These are phyloP conservation scores for Magnaporthiopsis rhizophila DNA, from an alignment of 2,329 filamentous ascomycete genomes.

Conservation along the genomic window DNA sequence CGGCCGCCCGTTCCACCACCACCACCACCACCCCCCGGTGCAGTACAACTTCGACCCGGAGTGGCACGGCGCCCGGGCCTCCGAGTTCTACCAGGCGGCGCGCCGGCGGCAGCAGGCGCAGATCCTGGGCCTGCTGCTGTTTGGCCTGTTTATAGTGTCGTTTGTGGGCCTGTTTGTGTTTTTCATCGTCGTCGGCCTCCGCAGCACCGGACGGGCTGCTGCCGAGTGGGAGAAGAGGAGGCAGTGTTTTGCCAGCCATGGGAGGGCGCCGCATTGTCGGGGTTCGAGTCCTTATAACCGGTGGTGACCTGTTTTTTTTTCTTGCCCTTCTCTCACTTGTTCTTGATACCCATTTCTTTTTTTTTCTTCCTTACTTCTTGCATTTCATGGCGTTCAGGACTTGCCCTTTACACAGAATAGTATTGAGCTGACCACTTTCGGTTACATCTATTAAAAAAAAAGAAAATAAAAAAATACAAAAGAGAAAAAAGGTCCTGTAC, in stretches of 20 bases:
- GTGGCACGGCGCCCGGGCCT: conserved; percentile 1
- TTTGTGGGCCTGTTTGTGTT: conserved; percentile 2
- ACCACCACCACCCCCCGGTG: background rate
- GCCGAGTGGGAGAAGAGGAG: conserved; percentile 2
- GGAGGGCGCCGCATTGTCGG: conserved; percentile 3
- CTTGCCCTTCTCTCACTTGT: background rate
- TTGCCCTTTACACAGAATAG: background rate
- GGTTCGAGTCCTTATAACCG: background rate
- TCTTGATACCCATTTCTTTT: background rate
- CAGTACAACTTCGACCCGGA: conserved; percentile 5
- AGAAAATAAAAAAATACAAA: too few relatives aligned
- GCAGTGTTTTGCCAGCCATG: conserved; percentile 2
- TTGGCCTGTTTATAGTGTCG: conserved; percentile 1
- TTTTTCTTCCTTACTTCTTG: background rate
- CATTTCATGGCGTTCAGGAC: background rate
- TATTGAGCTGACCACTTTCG: background rate
- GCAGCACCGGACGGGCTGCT: background rate
- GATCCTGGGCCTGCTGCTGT: conserved; percentile 2
- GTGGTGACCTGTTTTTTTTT: background rate
- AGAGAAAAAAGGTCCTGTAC: background rate
- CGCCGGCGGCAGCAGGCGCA: conserved; percentile 4
- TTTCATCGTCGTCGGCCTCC: background rate
- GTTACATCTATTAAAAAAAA: background rate
- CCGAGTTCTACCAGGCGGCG: conserved; percentile 7
- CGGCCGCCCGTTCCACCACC: background rate